A percentile compares a stretch with the other conserved stretches of the same genome.
These are phyloP conservation scores for Monocercomonoides exilis DNA, from an alignment of 78 protist species.

Conservation along the genomic window DNA sequence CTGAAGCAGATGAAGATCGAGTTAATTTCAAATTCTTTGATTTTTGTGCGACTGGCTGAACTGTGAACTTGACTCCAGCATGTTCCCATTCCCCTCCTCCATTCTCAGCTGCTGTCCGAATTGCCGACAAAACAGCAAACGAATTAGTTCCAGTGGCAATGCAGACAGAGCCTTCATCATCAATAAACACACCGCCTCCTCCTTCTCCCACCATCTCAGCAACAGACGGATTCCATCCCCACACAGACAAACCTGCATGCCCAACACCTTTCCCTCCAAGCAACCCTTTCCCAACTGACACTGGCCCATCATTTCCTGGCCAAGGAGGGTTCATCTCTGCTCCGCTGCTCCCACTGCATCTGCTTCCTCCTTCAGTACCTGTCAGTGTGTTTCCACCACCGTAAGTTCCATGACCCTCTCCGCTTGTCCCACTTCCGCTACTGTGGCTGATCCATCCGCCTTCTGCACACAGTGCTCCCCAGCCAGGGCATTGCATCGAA, in stretches of 20 bases:
- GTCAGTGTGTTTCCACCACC: neutral
- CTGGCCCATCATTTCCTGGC: neutral
- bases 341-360: too few relatives aligned
- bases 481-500: neutral
- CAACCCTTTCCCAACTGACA: neutral
- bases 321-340: too few relatives aligned
- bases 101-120: neutral
- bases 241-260: neutral
- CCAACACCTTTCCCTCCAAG: neutral
- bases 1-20: neutral
- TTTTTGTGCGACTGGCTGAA: too few relatives aligned
- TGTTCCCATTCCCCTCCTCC: neutral
- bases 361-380: neutral
- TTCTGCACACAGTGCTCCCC: neutral
- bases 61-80: neutral
- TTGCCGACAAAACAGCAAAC: neutral
- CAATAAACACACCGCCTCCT: neutral
- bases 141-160: neutral
- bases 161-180: too few relatives aligned
- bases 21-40: too few relatives aligned
- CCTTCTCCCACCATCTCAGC: neutral
- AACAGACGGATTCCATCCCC: neutral
- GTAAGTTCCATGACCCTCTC: too few relatives aligned
- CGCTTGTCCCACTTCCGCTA: too few relatives aligned
- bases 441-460: neutral